phyloP scores from a whole-genome alignment of 805 yeast genomes.

The Pichia paraexigua region DNA sequence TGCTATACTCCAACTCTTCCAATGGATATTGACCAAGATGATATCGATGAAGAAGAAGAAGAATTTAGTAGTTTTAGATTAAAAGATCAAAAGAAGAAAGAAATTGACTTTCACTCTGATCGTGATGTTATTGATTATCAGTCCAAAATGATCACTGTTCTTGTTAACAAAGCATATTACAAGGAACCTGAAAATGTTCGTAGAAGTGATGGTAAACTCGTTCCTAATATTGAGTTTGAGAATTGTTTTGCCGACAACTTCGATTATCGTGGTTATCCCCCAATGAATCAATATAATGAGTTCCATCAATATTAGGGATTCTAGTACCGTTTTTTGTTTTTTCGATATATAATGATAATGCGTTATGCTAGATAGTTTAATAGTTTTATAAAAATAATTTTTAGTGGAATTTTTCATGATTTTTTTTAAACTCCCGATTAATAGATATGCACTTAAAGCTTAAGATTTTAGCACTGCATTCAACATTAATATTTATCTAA shows the following conservation, averaged over 20 bases:
- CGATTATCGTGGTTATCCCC: neutral
- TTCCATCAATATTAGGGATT: neutral
- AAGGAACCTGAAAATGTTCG: conserved; percentile 17
- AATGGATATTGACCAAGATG: conserved; percentile 10
- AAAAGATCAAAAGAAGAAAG: conserved; percentile 24
- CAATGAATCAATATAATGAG: neutral
- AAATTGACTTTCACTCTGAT: conserved; percentile 27
- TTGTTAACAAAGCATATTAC: conserved; percentile 33
- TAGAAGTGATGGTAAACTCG: conserved; percentile 2
- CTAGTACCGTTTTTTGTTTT: too few species aligned
- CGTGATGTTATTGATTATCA: conserved; percentile 47
- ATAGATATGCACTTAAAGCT: too few species aligned
- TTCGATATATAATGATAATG: neutral
- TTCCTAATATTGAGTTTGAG: neutral
- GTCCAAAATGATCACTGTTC: conserved; percentile 42
- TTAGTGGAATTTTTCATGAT: too few species aligned
- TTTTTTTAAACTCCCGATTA: too few species aligned
- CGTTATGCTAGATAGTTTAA: neutral
- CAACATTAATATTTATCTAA: too few species aligned
- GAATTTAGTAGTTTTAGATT: conserved; percentile 17
- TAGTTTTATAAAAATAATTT: neutral
- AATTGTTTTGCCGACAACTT: neutral
- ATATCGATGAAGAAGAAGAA: conserved; percentile 16
- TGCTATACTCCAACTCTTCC: conserved; percentile 44
- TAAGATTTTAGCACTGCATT: too few species aligned